These are phyloP conservation scores for Knufia fluminis DNA, from an alignment of 2,329 filamentous ascomycete genomes.

Conservation along the genomic window DNA sequence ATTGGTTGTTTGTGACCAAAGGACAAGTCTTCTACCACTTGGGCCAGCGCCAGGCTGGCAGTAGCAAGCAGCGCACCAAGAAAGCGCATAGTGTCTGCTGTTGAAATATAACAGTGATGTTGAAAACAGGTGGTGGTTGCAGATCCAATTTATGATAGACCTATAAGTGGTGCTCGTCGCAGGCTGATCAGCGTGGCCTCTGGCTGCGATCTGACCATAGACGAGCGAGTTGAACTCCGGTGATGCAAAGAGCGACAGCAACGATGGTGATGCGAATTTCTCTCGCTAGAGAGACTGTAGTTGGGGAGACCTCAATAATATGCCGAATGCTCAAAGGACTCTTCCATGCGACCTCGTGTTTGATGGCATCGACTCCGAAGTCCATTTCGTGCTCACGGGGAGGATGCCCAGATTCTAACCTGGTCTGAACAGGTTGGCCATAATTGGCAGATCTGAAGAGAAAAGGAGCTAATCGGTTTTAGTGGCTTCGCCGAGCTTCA, in stretches of 20 bases:
- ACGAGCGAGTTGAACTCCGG: constrained; percentile 13
- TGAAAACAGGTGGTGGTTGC: too few species aligned
- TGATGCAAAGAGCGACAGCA: constrained; percentile 41
- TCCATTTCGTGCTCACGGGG: constrained; percentile 22
- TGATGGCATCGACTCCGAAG: constrained; percentile 27
- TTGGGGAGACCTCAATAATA: constrained; percentile 43
- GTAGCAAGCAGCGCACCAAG: constrained; percentile 5
- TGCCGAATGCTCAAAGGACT: constrained; percentile 42
- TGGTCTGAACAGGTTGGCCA: background rate
- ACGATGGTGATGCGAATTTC: constrained; percentile 44
- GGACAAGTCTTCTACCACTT: constrained; percentile 20
- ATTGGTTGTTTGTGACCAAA: constrained; percentile 35
- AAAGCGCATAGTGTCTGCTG: background rate
- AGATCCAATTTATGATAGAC: too few species aligned
- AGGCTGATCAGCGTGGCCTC: constrained; percentile 3
- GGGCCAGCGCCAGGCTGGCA: constrained; percentile 12
- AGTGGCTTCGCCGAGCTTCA: background rate
- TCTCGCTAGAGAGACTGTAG: constrained; percentile 39
- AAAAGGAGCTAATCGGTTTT: background rate
- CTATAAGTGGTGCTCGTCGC: too few species aligned
- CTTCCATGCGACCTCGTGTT: constrained; percentile 37
- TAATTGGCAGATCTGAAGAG: background rate
- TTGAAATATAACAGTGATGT: too few species aligned
- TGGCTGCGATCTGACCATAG: constrained; percentile 4
- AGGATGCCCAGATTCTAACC: background rate